Evolutionary conservation across 805 yeast genomes (phyloP).

Genomic region (Ogataea angusta): DNA sequence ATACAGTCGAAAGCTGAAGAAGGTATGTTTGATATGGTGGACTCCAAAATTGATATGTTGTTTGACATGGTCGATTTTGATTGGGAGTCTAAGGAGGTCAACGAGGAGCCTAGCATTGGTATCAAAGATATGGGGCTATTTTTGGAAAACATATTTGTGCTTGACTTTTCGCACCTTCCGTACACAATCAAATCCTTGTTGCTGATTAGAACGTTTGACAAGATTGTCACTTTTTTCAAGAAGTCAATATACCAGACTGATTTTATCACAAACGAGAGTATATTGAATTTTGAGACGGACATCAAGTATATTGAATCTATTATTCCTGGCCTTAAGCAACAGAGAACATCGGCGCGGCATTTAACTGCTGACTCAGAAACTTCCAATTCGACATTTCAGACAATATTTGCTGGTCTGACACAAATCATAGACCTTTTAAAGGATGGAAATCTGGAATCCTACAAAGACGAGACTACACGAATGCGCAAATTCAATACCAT

Average conservation of each 20-base stretch:
- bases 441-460: constrained; percentile 61
- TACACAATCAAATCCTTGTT: constrained; percentile 71
- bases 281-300: constrained; percentile 74
- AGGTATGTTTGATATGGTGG: constrained; percentile 78
- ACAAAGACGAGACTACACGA: constrained; percentile 51
- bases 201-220: constrained; percentile 84
- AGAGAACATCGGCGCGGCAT: constrained; percentile 18
- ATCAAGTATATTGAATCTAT: constrained; percentile 68
- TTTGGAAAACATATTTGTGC: constrained; percentile 77
- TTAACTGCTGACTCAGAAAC: constrained; percentile 15
- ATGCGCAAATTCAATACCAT: constrained; percentile 71
- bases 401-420: constrained; percentile 74
- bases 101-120: constrained; percentile 65
- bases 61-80: constrained; percentile 83
- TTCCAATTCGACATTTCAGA: constrained; percentile 50
- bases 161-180: constrained; percentile 82
- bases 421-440: constrained; percentile 75
- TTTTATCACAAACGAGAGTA: constrained; percentile 57
- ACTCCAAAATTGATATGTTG: constrained; percentile 72
- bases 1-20: constrained; percentile 74
- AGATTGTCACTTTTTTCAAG: constrained; percentile 69
- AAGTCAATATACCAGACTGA: constrained; percentile 53
- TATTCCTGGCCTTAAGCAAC: constrained; percentile 37
- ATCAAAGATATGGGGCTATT: constrained; percentile 83
- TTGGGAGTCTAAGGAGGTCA: constrained; percentile 58